Conservation (phyloP, 768 basidiomycete genomes). For the Boletus rex-veris region DNA sequence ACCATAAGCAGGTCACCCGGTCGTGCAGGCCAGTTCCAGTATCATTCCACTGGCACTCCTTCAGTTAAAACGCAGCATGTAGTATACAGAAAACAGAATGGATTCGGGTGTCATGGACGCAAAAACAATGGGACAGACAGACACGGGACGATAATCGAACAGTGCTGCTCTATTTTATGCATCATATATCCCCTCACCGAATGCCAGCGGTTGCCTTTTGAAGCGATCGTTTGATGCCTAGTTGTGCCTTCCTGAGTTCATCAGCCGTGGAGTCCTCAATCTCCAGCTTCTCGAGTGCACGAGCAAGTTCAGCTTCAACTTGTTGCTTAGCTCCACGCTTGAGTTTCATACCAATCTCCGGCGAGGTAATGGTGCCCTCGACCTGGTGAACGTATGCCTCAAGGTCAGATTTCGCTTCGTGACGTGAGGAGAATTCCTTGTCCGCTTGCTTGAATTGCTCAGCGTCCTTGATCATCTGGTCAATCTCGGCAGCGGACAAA, state of each 20-base stretch:
- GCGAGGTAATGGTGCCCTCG: conserved; percentile 92
- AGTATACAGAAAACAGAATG: conserved; percentile 9
- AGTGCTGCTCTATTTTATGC: conserved; percentile 15
- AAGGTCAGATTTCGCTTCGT: conserved; percentile 97
- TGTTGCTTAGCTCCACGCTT: conserved; percentile 94
- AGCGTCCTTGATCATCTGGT: conserved; percentile 99
- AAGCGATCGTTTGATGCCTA: conserved; percentile 92
- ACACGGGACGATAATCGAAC: conserved; percentile 14
- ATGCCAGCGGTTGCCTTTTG: conserved; percentile 96
- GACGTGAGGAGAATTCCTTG: conserved; percentile 97
- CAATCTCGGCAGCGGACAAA: conserved; percentile 95
- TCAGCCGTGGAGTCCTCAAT: conserved; percentile 92
- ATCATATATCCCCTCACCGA: conserved; percentile 46
- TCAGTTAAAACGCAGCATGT: background rate
- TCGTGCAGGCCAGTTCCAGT: background rate
- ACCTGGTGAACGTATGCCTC: conserved; percentile 98
- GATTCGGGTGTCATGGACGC: conserved; percentile 15
- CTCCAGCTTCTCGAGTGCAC: conserved; percentile 97
- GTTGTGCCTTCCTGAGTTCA: conserved; percentile 94
- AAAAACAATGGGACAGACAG: conserved; percentile 13
- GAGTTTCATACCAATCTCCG: conserved; percentile 97
- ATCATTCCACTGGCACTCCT: background rate
- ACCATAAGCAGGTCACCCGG: conserved; percentile 1
- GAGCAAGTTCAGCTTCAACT: conserved; percentile 96
- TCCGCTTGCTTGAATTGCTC: conserved; percentile 95